These are phyloP conservation scores for Escovopsis sp. DNA, from an alignment of 2,329 filamentous ascomycete species.

Conservation along the genomic window DNA sequence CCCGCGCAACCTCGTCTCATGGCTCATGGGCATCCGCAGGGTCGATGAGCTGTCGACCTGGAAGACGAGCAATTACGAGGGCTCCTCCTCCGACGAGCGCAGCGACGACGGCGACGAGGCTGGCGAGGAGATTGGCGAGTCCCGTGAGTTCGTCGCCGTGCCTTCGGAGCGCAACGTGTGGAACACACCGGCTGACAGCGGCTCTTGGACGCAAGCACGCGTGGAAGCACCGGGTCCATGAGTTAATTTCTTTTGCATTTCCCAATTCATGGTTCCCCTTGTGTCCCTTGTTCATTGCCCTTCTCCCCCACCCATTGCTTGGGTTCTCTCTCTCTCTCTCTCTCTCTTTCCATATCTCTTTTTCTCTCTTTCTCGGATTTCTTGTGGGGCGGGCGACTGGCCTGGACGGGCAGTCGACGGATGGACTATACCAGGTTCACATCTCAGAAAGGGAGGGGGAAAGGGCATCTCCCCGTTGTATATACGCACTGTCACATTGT, in stretches of 20 bases:
- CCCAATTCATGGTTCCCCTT: too few relatives aligned
- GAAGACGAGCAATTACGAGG: constrained; percentile 30
- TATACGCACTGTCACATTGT: too few relatives aligned
- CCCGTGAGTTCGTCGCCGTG: constrained; percentile 38
- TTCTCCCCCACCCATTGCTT: background rate
- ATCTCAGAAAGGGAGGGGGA: too few relatives aligned
- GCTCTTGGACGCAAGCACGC: background rate
- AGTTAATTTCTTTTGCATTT: background rate
- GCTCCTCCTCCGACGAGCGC: constrained; percentile 19
- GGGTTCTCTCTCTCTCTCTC: too few relatives aligned
- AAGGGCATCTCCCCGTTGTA: too few relatives aligned
- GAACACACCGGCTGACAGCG: constrained; percentile 20
- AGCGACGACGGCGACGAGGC: constrained; percentile 20
- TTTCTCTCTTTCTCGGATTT: background rate
- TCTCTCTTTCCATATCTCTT: background rate
- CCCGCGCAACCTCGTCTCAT: constrained; percentile 64
- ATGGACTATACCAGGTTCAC: too few relatives aligned
- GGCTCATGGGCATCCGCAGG: constrained; percentile 75
- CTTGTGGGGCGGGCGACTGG: too few relatives aligned
- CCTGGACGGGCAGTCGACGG: too few relatives aligned
- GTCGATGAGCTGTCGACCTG: constrained; percentile 42
- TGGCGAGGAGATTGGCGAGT: constrained; percentile 9
- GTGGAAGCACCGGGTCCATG: background rate
- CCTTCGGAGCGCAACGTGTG: constrained; percentile 26
- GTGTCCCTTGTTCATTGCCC: background rate